phyloP scores from a whole-genome alignment of 208 protist species.

The Jaenimonas drosophilae region DNA sequence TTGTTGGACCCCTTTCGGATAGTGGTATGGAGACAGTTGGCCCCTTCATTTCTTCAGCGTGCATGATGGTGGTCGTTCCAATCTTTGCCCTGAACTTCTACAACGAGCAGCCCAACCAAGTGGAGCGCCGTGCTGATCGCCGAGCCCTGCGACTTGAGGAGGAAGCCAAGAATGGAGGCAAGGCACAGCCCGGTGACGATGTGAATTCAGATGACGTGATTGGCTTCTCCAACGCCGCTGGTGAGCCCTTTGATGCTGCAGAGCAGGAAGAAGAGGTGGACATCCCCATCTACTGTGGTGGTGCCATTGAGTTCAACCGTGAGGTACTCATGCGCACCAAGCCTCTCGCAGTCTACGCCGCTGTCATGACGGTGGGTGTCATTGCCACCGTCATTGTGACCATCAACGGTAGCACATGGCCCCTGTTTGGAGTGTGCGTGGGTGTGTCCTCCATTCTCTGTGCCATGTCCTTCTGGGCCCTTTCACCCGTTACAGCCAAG shows the following conservation, averaged over 20 bases:
- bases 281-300: slow-evolving; percentile 8
- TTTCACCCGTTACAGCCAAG: slow-evolving; percentile 42
- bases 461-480: slow-evolving; percentile 14
- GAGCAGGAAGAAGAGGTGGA: background rate
- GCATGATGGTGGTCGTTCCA: slow-evolving; percentile 10
- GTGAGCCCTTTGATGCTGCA: background rate
- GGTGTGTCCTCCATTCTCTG: slow-evolving; percentile 11
- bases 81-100: slow-evolving; percentile 24
- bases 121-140: slow-evolving; percentile 6
- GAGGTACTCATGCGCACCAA: slow-evolving; percentile 21
- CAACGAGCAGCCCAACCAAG: slow-evolving; percentile 10
- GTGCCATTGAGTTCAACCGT: slow-evolving; percentile 28
- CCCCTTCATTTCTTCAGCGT: slow-evolving; percentile 11
- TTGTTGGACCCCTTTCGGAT: slow-evolving; percentile 23
- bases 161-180: background rate
- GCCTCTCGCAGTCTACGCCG: slow-evolving; percentile 18
- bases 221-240: background rate
- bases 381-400: slow-evolving; percentile 22
- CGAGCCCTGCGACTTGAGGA: background rate
- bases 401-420: slow-evolving; percentile 13
- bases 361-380: slow-evolving; percentile 20
- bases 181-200: slow-evolving; percentile 1
- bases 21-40: slow-evolving; percentile 5
- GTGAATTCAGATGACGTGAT: background rate
- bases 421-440: slow-evolving; percentile 15